These are phyloP conservation scores for Fusarium longipes DNA, from an alignment of 2,329 filamentous ascomycete genomes.

Conservation along the genomic window DNA sequence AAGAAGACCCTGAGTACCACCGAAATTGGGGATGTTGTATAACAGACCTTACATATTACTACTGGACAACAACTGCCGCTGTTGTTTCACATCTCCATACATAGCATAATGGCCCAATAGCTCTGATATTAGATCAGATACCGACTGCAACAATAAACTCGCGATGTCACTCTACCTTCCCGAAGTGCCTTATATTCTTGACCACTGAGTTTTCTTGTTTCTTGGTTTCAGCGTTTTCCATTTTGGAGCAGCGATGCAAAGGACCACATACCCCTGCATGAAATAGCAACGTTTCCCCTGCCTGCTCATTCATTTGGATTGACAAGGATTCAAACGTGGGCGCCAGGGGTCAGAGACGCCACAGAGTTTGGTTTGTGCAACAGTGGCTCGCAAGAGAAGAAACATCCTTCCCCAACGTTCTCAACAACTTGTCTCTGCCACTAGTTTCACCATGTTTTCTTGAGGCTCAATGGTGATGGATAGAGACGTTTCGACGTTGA, in stretches of 20 bases:
- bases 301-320: conserved; percentile 7
- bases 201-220: conserved; percentile 10
- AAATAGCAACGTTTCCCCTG: conserved; percentile 24
- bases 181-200: background rate
- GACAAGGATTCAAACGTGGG: conserved; percentile 32
- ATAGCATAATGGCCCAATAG: conserved; percentile 14
- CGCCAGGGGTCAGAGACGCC: conserved; percentile 23
- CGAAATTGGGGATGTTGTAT: conserved; percentile 5
- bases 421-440: background rate
- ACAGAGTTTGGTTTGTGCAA: conserved; percentile 23
- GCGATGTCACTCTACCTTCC: conserved; percentile 25
- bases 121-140: conserved; percentile 10
- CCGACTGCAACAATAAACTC: conserved; percentile 13
- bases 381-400: conserved; percentile 19
- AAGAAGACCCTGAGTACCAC: background rate
- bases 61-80: background rate
- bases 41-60: background rate
- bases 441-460: background rate
- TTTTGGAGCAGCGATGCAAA: conserved; percentile 26
- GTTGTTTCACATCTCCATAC: conserved; percentile 9
- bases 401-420: background rate
- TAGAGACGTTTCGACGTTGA: conserved; percentile 10
- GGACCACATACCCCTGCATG: conserved; percentile 36
- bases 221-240: conserved; percentile 7
- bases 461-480: conserved; percentile 20